Base-by-base conservation (phyloP, 192 early-diverging fungal species). In the Coemansia sp. region DNA sequence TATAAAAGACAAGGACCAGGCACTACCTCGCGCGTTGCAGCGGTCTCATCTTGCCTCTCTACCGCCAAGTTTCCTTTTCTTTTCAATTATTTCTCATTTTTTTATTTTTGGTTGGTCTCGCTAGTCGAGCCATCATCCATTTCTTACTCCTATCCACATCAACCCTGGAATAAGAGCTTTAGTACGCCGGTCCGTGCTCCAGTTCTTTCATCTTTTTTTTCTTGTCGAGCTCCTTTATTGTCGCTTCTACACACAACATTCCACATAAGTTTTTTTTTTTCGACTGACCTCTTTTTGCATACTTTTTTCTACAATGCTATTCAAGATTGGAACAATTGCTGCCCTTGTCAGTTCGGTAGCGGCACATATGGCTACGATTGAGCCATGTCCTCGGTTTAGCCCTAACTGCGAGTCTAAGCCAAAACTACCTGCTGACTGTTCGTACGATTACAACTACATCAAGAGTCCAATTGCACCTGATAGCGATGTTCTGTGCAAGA, bases 341-440 rank as follows among this genome's bases (percentile, higher is more conserved):
- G 33, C 60, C 46, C 42, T 62, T n/a, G 24, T 29, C 6, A 46
- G 30, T 51, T 70, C 69, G 50, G 82, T 66, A 24, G 58, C 74
- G 46, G 84, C 82, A 4, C 84, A 85, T 57, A 74, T 78, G 57
- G 67, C 68, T 14, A 68, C 84, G n/a, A 53, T 54, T 10, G 50
- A 63, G 42, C 84, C 82, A 6, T 84, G 84, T 66, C 60, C 68
- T 19, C 82, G 82, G 1, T 70, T 67, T 57, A 63, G 66, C 22
- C 59, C 72, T 20, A 19, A 61, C 54, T 59, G 61, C 57, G 5
- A 24, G 1, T 4, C 54, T 19, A 8, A 1, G 14, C 78, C 76
- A 0, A 59, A 72, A 23, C 67, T 72, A 19, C 77, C 85, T 0
- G 57, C 61, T 0, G 85, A 82, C 32, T 50, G 78, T 51, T 3